Evolutionary conservation across 139 green algal species (phyloP).

Genomic region (Gonium pectorale): DNA sequence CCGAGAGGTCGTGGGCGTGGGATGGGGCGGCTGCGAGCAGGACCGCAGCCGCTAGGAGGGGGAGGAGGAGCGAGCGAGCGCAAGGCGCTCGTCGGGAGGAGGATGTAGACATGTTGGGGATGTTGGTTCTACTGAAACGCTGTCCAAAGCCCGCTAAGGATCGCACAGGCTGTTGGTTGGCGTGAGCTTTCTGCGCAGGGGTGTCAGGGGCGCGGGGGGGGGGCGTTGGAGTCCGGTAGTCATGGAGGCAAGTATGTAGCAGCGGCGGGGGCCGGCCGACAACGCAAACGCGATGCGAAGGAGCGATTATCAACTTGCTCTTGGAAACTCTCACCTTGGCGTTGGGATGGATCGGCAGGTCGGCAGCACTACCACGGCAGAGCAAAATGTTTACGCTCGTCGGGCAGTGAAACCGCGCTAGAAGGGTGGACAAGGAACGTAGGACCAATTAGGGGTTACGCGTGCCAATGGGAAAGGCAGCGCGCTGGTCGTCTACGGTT

Average conservation of each 20-base stretch:
- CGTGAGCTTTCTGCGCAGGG: not conserved
- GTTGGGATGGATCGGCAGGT: not conserved
- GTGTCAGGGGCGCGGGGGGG: not conserved
- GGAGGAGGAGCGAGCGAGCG: too few relatives aligned
- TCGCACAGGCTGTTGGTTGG: not conserved
- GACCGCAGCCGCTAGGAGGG: not conserved
- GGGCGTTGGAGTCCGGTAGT: not conserved
- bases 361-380: not conserved
- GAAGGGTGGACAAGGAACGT: not conserved
- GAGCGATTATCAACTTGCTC: not conserved
- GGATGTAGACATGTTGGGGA: not conserved
- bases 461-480: slow-evolving; percentile 43
- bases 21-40: not conserved
- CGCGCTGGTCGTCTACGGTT: slow-evolving; percentile 36
- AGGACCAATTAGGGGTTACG: slow-evolving; percentile 18
- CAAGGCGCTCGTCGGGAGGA: too few relatives aligned
- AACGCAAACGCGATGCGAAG: not conserved
- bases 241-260: not conserved
- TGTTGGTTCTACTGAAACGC: not conserved
- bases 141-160: not conserved
- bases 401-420: not conserved
- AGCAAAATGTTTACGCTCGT: not conserved
- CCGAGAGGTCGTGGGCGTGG: not conserved
- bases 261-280: not conserved
- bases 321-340: not conserved